Percentiles rank a stretch among this genome's conserved stretches.
phyloP scores from a whole-genome alignment of 805 yeast species.

The Yueomyces sinensis region DNA sequence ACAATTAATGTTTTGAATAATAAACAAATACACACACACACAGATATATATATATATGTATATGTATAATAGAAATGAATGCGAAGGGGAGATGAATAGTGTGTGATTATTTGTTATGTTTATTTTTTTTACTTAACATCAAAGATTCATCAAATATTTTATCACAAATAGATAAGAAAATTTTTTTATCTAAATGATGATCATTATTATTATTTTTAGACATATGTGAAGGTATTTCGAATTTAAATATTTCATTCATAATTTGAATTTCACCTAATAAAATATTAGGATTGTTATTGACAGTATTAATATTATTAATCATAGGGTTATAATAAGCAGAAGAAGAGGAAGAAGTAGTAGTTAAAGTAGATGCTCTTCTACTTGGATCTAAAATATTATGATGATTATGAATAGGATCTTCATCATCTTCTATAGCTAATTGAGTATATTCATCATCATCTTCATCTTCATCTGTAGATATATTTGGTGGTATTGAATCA shows the following conservation, averaged over 20 bases:
- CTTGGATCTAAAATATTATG: too few species aligned
- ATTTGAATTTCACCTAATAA: constrained; percentile 16
- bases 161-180: constrained; percentile 22
- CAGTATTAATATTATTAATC: too few species aligned
- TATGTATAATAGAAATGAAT: too few species aligned
- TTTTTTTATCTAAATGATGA: constrained; percentile 19
- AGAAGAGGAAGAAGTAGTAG: neutral
- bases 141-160: constrained; percentile 22
- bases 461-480: neutral
- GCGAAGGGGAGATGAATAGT: too few species aligned
- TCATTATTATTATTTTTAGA: constrained; percentile 1
- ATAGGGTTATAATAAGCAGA: too few species aligned
- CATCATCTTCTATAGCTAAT: constrained; percentile 18
- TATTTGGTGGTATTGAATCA: neutral
- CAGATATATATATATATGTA: too few species aligned
- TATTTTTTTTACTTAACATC: too few species aligned
- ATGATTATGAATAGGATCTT: constrained; percentile 2
- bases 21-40: too few species aligned
- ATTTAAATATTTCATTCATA: constrained; percentile 14
- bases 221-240: constrained; percentile 18
- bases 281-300: too few species aligned
- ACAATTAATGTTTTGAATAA: too few species aligned
- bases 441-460: constrained; percentile 15
- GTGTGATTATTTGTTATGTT: too few species aligned
- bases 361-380: too few species aligned